Base-by-base conservation (phyloP, 1,284 basidiomycete genomes). In the Malassezia furfur region DNA sequence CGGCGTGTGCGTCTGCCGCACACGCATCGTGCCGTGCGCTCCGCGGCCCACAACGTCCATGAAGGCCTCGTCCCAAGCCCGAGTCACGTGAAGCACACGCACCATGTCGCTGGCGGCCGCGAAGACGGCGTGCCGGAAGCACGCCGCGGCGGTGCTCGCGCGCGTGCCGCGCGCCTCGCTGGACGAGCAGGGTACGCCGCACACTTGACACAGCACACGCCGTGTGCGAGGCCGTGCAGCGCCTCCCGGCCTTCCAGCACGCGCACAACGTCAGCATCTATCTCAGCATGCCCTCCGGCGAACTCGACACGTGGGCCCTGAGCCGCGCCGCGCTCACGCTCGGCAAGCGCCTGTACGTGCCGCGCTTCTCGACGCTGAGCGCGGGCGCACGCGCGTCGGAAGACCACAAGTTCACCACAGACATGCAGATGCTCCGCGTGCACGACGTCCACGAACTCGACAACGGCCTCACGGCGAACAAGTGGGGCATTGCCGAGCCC, bases 401-500 rank as follows among this genome's bases (percentile, higher is more conserved):
- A 4, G 37, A 60, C 5, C 59, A 52, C 30, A n/a, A 59, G 51
- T 72, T 73, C 38, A 63, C 67, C 11, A 66, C 61, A 3, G 66
- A 68, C 30, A 78, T 78, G 77, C 48, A 68, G 43, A 77, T 78
- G 76, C 61, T 78, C 10, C 59, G 68, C 15, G 54, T 78, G 15
- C 55, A 55, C 2, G 60, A 65, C 51, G 72, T 74, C 32, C 75
- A 74, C 44, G 64, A 74, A 15, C 52, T 58, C 8, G 36, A 35
- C 2, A 44, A 49, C 22, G 46, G 43, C 7, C 65, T 78, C 56
- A 54, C 57, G 17, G 39, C 52, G 14, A 77, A 78, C 59, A 54
- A 66, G 25, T 78, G 76, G 76, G 74, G 72, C 2, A 78, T 78
- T 17, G 59, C 72, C 5, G 76, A 77, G 58, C 69, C 76, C 12